phyloP scores from a whole-genome alignment of 441 rosid genomes.

The Adansonia rubrostipa region DNA sequence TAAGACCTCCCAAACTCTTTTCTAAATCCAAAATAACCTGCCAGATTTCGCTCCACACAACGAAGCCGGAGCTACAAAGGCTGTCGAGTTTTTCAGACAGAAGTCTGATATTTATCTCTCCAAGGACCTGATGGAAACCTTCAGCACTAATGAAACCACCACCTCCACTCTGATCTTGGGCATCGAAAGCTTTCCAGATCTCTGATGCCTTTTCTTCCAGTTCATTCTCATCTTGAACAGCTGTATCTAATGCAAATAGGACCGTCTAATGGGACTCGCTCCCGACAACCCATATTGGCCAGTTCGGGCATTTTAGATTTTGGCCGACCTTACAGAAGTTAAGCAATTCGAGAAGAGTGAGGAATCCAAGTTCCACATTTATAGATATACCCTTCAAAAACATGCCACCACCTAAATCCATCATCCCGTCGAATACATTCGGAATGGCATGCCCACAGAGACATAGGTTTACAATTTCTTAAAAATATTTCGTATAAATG shows the following conservation, averaged over 20 bases:
- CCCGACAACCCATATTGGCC: constrained; percentile 99
- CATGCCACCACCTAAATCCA: constrained; percentile 97
- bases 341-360: constrained; percentile 92
- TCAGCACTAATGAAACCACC: constrained; percentile 94
- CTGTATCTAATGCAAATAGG: constrained; percentile 79
- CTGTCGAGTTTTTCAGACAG: constrained; percentile 71
- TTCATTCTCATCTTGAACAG: constrained; percentile 92
- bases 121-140: constrained; percentile 84
- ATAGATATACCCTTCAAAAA: constrained; percentile 80
- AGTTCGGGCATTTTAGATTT: constrained; percentile 81
- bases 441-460: constrained; percentile 95
- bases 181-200: constrained; percentile 87
- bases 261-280: constrained; percentile 98
- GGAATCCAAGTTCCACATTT: constrained; percentile 89
- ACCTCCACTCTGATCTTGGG: constrained; percentile 96
- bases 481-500: neutral
- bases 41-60: constrained; percentile 98
- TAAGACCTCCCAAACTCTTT: constrained; percentile 75
- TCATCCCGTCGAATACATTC: constrained; percentile 90
- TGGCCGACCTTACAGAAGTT: constrained; percentile 96
- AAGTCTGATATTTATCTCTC: constrained; percentile 66
- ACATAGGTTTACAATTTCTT: constrained; percentile 95
- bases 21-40: constrained; percentile 83
- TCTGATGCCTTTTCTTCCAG: constrained; percentile 87
- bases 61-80: constrained; percentile 75